Conservation (phyloP, 2,329 filamentous ascomycete genomes). For the Hypoxylon sp. region DNA sequence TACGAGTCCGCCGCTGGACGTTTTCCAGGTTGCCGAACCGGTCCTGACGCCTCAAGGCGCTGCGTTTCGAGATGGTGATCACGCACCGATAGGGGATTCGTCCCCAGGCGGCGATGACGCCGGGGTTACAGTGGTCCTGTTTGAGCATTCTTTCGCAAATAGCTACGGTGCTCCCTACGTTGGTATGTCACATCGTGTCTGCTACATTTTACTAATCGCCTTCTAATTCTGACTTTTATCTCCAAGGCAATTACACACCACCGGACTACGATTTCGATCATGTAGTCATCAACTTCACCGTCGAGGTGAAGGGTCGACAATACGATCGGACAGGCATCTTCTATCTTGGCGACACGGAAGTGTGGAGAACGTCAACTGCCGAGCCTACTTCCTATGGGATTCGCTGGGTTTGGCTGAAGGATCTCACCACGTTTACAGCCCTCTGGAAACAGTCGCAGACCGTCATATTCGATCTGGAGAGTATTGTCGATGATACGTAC, state of each 20-base stretch:
- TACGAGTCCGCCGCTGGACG: slow-evolving; percentile 57
- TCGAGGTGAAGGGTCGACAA: slow-evolving; percentile 74
- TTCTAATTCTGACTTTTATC: slow-evolving; percentile 27
- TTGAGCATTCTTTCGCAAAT: slow-evolving; percentile 74
- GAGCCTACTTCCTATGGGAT: slow-evolving; percentile 77
- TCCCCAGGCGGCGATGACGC: slow-evolving; percentile 27
- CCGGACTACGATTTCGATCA: slow-evolving; percentile 76
- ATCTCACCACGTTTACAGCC: slow-evolving; percentile 75
- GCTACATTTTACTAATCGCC: neutral
- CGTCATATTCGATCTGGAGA: slow-evolving; percentile 82
- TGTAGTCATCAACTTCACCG: slow-evolving; percentile 79
- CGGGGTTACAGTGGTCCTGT: slow-evolving; percentile 65
- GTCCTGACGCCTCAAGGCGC: slow-evolving; percentile 61
- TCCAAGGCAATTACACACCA: slow-evolving; percentile 68
- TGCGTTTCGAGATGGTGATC: slow-evolving; percentile 49
- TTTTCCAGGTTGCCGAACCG: slow-evolving; percentile 75
- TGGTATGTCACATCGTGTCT: slow-evolving; percentile 62
- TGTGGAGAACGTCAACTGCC: slow-evolving; percentile 86
- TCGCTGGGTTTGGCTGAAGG: slow-evolving; percentile 78
- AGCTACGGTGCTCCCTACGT: slow-evolving; percentile 80
- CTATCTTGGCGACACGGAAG: slow-evolving; percentile 78
- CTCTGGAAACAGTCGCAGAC: slow-evolving; percentile 76
- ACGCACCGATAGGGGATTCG: slow-evolving; percentile 38
- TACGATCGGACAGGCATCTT: slow-evolving; percentile 80
- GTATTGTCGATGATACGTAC: slow-evolving; percentile 74